These are phyloP conservation scores for Breynia disticha DNA, from an alignment of 441 rosid species.

Conservation along the genomic window DNA sequence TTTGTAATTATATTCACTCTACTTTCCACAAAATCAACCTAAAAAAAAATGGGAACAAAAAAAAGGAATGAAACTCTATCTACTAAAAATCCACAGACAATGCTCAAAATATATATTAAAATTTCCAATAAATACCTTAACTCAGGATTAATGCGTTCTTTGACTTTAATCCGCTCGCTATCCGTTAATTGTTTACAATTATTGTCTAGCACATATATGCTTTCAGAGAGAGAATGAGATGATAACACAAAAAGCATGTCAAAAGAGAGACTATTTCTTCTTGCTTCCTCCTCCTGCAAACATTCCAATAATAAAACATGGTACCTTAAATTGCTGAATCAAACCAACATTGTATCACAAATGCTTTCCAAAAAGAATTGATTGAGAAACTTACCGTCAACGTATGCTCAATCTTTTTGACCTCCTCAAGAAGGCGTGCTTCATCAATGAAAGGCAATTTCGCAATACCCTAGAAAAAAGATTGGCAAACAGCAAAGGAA, in stretches of 20 bases:
- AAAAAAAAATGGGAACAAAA: background rate
- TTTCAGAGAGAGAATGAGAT: constrained; percentile 67
- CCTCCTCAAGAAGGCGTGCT: constrained; percentile 74
- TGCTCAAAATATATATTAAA: constrained; percentile 4
- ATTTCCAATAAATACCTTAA: constrained; percentile 58
- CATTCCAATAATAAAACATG: constrained; percentile 1
- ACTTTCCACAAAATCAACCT: background rate
- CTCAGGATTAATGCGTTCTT: constrained; percentile 48
- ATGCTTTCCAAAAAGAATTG: constrained; percentile 6
- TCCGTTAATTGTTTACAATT: constrained; percentile 41
- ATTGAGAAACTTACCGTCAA: constrained; percentile 48
- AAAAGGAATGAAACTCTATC: background rate
- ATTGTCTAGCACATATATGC: constrained; percentile 58
- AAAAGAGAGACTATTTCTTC: constrained; percentile 61
- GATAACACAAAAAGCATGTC: constrained; percentile 74
- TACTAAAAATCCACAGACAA: constrained; percentile 1
- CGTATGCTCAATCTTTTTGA: constrained; percentile 48
- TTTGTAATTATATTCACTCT: no score
- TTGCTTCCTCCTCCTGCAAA: constrained; percentile 67
- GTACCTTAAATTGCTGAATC: background rate
- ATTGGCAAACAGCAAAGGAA: background rate
- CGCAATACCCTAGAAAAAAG: constrained; percentile 58
- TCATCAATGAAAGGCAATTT: constrained; percentile 91
- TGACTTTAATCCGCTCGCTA: constrained; percentile 33
- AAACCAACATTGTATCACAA: background rate